Percentiles rank a stretch among this genome's conserved stretches.
phyloP scores from a whole-genome alignment of 805 yeast genomes.

The Alloascoidea africana region DNA sequence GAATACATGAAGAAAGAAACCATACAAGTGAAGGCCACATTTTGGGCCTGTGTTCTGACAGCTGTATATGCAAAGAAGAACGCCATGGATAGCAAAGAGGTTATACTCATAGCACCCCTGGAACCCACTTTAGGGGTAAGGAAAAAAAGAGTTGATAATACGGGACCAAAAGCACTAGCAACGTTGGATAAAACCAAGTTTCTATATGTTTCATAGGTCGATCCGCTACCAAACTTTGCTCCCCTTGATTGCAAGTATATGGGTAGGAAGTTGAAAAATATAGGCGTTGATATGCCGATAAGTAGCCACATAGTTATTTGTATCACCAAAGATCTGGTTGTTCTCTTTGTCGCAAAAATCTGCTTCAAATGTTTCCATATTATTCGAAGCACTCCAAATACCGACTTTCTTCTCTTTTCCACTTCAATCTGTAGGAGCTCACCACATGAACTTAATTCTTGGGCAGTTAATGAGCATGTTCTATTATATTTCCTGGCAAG shows the following conservation, averaged over 20 bases:
- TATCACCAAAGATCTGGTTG: conserved; percentile 23
- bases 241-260: conserved; percentile 35
- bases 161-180: conserved; percentile 36
- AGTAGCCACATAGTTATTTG: conserved; percentile 37
- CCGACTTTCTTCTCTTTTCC: background rate
- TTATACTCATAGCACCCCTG: conserved; percentile 38
- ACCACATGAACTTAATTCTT: conserved; percentile 31
- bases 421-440: conserved; percentile 14
- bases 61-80: conserved; percentile 50
- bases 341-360: background rate
- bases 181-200: conserved; percentile 25
- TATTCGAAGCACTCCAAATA: background rate
- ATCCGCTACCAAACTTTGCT: conserved; percentile 16
- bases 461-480: conserved; percentile 26
- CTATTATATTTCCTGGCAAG: conserved; percentile 33
- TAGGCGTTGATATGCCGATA: conserved; percentile 43
- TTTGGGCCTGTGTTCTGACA: conserved; percentile 37
- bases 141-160: conserved; percentile 20
- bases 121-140: conserved; percentile 25
- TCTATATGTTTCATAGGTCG: conserved; percentile 12
- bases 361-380: background rate
- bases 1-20: conserved; percentile 11
- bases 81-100: conserved; percentile 39
- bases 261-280: conserved; percentile 39
- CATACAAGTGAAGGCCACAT: conserved; percentile 28